Percentiles rank a stretch among this genome's conserved stretches.
Evolutionary conservation across 805 yeast species (phyloP).

Genomic region (Priceomyces medius): DNA sequence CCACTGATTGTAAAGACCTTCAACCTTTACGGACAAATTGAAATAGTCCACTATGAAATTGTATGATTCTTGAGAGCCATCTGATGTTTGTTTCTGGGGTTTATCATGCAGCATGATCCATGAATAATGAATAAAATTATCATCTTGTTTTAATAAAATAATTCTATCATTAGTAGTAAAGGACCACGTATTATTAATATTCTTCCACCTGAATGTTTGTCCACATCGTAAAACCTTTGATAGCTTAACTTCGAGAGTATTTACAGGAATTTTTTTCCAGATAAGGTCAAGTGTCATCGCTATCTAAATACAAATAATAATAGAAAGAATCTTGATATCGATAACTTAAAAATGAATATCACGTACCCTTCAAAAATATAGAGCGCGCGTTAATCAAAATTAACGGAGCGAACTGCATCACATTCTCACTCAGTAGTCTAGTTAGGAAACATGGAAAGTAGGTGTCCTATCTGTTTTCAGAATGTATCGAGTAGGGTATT

Average conservation of each 20-base stretch:
- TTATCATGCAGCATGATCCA: constrained; percentile 30
- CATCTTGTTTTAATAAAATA: constrained; percentile 63
- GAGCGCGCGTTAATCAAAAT: too few species aligned
- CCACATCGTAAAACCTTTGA: constrained; percentile 76
- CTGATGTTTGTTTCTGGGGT: constrained; percentile 5
- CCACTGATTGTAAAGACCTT: constrained; percentile 63
- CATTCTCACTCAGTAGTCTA: too few species aligned
- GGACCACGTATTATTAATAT: constrained; percentile 61
- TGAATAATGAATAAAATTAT: constrained; percentile 47
- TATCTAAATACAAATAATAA: too few species aligned
- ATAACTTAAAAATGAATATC: too few species aligned
- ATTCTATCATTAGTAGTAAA: constrained; percentile 60
- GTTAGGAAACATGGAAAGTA: constrained; percentile 10
- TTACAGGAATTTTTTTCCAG: constrained; percentile 24
- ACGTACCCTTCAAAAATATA: too few species aligned
- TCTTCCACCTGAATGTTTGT: constrained; percentile 81
- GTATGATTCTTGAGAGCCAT: constrained; percentile 27
- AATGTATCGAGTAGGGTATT: constrained; percentile 21
- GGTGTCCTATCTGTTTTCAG: constrained; percentile 39
- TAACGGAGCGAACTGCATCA: too few species aligned
- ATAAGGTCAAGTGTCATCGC: constrained; percentile 22
- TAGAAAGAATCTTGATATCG: too few species aligned
- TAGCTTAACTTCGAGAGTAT: constrained; percentile 50
- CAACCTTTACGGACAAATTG: constrained; percentile 57
- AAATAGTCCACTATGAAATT: constrained; percentile 65